These are phyloP conservation scores for Aspergillus fijiensis DNA, from an alignment of 2,329 filamentous ascomycete species.

Conservation along the genomic window DNA sequence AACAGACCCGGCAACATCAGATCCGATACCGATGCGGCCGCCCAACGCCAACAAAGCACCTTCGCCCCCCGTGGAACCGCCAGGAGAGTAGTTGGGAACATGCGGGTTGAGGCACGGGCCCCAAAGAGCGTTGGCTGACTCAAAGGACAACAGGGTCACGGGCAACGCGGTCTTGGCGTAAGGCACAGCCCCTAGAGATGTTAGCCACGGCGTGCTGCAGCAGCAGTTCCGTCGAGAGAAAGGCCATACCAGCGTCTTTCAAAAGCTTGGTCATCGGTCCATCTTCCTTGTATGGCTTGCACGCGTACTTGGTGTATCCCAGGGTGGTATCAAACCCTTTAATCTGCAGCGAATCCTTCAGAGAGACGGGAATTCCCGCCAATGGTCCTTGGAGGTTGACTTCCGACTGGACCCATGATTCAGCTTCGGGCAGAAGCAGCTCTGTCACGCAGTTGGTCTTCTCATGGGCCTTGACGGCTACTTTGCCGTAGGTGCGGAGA, in stretches of 20 bases:
- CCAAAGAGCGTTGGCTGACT: constrained; percentile 78
- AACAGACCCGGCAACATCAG: constrained; percentile 87
- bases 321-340: constrained; percentile 80
- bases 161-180: constrained; percentile 93
- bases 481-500: constrained; percentile 82
- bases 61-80: constrained; percentile 85
- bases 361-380: constrained; percentile 79
- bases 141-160: constrained; percentile 81
- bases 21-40: constrained; percentile 84
- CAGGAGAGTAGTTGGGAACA: constrained; percentile 78
- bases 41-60: constrained; percentile 76
- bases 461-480: constrained; percentile 77
- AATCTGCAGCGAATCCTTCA: constrained; percentile 78
- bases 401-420: constrained; percentile 64
- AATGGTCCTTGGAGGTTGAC: constrained; percentile 77
- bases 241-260: constrained; percentile 67
- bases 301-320: constrained; percentile 72
- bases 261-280: constrained; percentile 72
- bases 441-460: constrained; percentile 91
- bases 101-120: constrained; percentile 80
- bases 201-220: constrained; percentile 6
- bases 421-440: constrained; percentile 74
- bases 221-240: background rate
- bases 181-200: constrained; percentile 67
- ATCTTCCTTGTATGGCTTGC: constrained; percentile 66